These are phyloP conservation scores for Plasmopara muralis DNA, from an alignment of 352 stramenopile genomes.

Conservation along the genomic window DNA sequence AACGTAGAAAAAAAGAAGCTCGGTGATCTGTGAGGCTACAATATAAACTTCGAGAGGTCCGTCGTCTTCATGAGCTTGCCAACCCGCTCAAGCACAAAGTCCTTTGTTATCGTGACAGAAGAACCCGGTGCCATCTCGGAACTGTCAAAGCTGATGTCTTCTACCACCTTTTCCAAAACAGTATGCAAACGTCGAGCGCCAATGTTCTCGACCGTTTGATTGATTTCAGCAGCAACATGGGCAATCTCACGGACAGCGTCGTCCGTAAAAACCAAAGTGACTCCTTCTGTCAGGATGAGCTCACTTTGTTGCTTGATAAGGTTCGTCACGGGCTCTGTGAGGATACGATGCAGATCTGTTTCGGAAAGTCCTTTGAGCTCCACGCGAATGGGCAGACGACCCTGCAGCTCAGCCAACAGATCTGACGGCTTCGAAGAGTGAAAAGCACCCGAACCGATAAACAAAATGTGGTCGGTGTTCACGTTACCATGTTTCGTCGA, in stretches of 20 bases:
- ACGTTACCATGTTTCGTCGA: slow-evolving; percentile 99
- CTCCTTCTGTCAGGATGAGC: slow-evolving; percentile 95
- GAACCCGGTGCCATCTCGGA: slow-evolving; percentile 83
- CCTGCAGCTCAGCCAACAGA: slow-evolving; percentile 97
- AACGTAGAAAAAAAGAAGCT: not conserved
- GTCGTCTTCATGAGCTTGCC: slow-evolving; percentile 92
- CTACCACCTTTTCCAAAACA: slow-evolving; percentile 96
- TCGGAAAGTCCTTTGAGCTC: slow-evolving; percentile 98
- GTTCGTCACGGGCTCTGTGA: slow-evolving; percentile 99
- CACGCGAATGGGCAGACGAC: slow-evolving; percentile 97
- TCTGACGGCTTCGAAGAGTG: slow-evolving; percentile 97
- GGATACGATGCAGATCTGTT: slow-evolving; percentile 97
- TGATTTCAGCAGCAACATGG: slow-evolving; percentile 91
- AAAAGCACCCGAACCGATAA: slow-evolving; percentile 97
- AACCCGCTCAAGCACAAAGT: slow-evolving; percentile 91
- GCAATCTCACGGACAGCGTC: slow-evolving; percentile 97
- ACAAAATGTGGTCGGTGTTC: slow-evolving; percentile 99
- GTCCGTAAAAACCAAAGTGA: slow-evolving; percentile 94
- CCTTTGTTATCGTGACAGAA: slow-evolving; percentile 90
- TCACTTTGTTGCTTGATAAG: slow-evolving; percentile 97
- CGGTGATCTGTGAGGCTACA: slow-evolving; percentile 64
- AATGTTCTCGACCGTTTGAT: slow-evolving; percentile 98
- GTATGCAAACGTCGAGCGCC: slow-evolving; percentile 97
- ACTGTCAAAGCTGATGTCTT: slow-evolving; percentile 98
- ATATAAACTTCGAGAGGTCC: slow-evolving; percentile 98